phyloP scores from a whole-genome alignment of 2,329 filamentous ascomycete species.

The Graphiopsis chlorocephala region DNA sequence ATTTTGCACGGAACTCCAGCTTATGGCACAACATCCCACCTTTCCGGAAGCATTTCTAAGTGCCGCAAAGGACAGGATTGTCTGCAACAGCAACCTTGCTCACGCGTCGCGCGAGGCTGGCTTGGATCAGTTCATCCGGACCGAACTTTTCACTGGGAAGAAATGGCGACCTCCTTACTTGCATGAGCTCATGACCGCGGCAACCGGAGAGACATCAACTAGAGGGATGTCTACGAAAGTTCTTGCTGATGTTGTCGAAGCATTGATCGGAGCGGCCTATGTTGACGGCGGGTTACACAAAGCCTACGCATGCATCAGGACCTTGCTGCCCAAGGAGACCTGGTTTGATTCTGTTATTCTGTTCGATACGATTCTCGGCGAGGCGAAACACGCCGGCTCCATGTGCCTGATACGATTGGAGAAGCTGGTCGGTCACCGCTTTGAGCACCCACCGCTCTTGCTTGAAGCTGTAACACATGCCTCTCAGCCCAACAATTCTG shows the following conservation, averaged over 20 bases:
- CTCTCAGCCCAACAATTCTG: constrained; percentile 37
- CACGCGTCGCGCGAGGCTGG: constrained; percentile 61
- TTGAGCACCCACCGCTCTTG: constrained; percentile 65
- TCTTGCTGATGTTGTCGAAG: constrained; percentile 83
- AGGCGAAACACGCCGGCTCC: constrained; percentile 48
- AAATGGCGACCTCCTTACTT: constrained; percentile 71
- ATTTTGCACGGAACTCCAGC: constrained; percentile 64
- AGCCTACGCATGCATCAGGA: constrained; percentile 61
- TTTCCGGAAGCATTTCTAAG: constrained; percentile 79
- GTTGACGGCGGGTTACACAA: constrained; percentile 64
- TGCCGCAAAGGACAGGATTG: constrained; percentile 60
- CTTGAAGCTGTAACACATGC: constrained; percentile 78
- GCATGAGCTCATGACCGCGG: constrained; percentile 38
- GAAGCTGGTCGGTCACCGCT: constrained; percentile 66
- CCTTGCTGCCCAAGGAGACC: constrained; percentile 60
- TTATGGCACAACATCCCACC: constrained; percentile 57
- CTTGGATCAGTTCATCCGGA: constrained; percentile 71
- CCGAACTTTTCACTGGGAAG: constrained; percentile 61
- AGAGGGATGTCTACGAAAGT: constrained; percentile 67
- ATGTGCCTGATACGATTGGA: constrained; percentile 55
- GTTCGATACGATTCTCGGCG: constrained; percentile 17
- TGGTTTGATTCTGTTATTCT: constrained; percentile 22
- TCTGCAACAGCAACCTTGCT: constrained; percentile 73
- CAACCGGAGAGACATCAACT: constrained; percentile 21
- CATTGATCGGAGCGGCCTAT: constrained; percentile 74